Percentiles rank a stretch among this genome's conserved stretches.
Conservation (phyloP, 2,329 filamentous ascomycete genomes). For the Paecilomyces variotii region DNA sequence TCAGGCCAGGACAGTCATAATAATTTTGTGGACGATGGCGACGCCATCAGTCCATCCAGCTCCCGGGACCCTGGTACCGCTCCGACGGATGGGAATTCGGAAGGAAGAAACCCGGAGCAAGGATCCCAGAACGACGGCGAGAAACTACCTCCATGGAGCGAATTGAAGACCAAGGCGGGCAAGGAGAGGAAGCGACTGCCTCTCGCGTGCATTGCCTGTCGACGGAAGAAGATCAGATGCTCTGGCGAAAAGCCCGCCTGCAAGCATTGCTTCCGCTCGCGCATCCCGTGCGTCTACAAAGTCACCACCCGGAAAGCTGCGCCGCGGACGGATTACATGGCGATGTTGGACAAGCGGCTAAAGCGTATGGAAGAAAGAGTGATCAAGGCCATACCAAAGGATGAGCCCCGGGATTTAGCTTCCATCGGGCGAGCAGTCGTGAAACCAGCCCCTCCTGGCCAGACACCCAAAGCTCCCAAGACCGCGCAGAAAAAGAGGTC, state of each 20-base stretch:
- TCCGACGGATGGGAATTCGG: slow-evolving; percentile 9
- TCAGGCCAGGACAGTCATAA: slow-evolving; percentile 17
- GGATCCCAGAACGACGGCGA: slow-evolving; percentile 40
- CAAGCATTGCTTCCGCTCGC: slow-evolving; percentile 87
- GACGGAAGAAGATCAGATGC: slow-evolving; percentile 95
- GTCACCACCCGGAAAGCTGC: slow-evolving; percentile 90
- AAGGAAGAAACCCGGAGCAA: background rate
- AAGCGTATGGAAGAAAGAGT: slow-evolving; percentile 98
- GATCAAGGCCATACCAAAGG: slow-evolving; percentile 87
- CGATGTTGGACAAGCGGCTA: slow-evolving; percentile 90
- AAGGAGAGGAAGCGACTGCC: slow-evolving; percentile 92
- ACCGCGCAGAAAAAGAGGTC: slow-evolving; percentile 64
- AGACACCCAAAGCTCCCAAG: slow-evolving; percentile 44
- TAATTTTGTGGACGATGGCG: slow-evolving; percentile 21
- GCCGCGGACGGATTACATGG: slow-evolving; percentile 96
- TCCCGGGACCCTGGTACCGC: slow-evolving; percentile 26
- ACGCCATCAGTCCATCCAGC: slow-evolving; percentile 27
- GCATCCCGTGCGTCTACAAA: slow-evolving; percentile 96
- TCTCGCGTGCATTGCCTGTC: slow-evolving; percentile 88
- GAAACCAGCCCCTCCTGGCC: slow-evolving; percentile 63
- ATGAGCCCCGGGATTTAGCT: slow-evolving; percentile 62
- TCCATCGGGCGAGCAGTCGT: slow-evolving; percentile 72
- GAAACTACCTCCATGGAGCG: slow-evolving; percentile 63
- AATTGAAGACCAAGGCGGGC: slow-evolving; percentile 82
- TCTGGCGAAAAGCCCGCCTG: slow-evolving; percentile 96